Evolutionary conservation across 306 rosid genomes (phyloP).

Genomic region (Senna tora): DNA sequence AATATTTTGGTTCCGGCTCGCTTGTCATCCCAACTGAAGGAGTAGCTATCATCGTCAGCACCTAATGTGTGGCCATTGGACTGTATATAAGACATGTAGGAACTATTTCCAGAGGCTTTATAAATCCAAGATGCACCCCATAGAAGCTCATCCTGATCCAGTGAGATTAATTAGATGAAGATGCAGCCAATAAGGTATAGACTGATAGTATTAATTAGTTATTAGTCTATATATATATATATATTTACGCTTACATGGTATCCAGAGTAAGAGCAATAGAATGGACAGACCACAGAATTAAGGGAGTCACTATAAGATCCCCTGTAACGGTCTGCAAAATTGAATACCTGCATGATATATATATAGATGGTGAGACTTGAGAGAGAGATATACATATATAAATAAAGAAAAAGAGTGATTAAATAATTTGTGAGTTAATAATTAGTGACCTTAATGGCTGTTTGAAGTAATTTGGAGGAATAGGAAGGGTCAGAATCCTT

Average conservation of each 20-base stretch:
- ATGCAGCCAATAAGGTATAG: too few species aligned
- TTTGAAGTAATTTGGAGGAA: slow-evolving; percentile 65
- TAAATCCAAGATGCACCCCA: slow-evolving; percentile 96
- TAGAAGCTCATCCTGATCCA: slow-evolving; percentile 80
- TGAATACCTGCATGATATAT: slow-evolving; percentile 56
- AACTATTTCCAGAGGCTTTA: slow-evolving; percentile 61
- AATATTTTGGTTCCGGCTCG: slow-evolving; percentile 81
- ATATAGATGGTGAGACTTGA: too few species aligned
- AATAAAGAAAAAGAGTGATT: too few species aligned
- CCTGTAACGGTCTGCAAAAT: slow-evolving; percentile 77
- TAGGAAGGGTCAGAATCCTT: slow-evolving; percentile 66
- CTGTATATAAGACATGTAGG: slow-evolving; percentile 61
- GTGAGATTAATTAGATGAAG: too few species aligned
- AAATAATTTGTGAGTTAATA: too few species aligned
- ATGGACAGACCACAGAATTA: slow-evolving; percentile 75
- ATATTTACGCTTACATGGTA: slow-evolving; percentile 84
- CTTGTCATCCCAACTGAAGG: slow-evolving; percentile 95
- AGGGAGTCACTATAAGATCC: slow-evolving; percentile 86
- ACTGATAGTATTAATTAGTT: too few species aligned
- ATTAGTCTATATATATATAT: too few species aligned
- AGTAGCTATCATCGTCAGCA: slow-evolving; percentile 72
- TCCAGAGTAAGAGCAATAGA: slow-evolving; percentile 92
- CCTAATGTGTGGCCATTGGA: slow-evolving; percentile 85
- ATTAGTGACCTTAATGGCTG: slow-evolving; percentile 63
- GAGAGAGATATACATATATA: background rate